Conservation (phyloP, 2,329 filamentous ascomycete genomes). For the Trichoderma oligosporum region DNA sequence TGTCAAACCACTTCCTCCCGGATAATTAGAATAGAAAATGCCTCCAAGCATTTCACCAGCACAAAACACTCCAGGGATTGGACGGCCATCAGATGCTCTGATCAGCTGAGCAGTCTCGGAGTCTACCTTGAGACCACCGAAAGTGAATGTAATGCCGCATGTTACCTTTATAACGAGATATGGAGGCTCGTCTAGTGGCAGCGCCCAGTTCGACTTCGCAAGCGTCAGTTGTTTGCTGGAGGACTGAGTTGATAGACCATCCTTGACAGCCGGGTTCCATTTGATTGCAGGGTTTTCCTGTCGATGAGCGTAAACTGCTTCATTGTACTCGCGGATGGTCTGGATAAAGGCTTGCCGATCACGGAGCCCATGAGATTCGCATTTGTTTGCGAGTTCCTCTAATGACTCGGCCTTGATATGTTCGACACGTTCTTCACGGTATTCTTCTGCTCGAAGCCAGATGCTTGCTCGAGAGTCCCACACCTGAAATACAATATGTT, state of each 20-base stretch:
- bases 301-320: constrained; percentile 47
- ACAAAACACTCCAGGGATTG: constrained; percentile 56
- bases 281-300: constrained; percentile 41
- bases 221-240: constrained; percentile 39
- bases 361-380: constrained; percentile 46
- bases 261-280: constrained; percentile 59
- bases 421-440: constrained; percentile 53
- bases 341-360: constrained; percentile 48
- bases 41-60: constrained; percentile 65
- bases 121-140: constrained; percentile 58
- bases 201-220: constrained; percentile 64
- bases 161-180: constrained; percentile 62
- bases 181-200: constrained; percentile 52
- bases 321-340: constrained; percentile 55
- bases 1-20: constrained; percentile 59
- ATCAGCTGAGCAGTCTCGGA: constrained; percentile 52
- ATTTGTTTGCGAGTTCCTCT: constrained; percentile 53
- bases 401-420: constrained; percentile 49
- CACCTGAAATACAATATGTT: constrained; percentile 58
- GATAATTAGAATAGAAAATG: constrained; percentile 61
- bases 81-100: constrained; percentile 37
- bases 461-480: constrained; percentile 53
- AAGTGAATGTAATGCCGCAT: constrained; percentile 65
- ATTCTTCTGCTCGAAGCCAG: constrained; percentile 60
- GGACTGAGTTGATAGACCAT: constrained; percentile 60